Base-by-base conservation (phyloP, 306 rosid genomes). In the Hylodesmum podocarpum region DNA sequence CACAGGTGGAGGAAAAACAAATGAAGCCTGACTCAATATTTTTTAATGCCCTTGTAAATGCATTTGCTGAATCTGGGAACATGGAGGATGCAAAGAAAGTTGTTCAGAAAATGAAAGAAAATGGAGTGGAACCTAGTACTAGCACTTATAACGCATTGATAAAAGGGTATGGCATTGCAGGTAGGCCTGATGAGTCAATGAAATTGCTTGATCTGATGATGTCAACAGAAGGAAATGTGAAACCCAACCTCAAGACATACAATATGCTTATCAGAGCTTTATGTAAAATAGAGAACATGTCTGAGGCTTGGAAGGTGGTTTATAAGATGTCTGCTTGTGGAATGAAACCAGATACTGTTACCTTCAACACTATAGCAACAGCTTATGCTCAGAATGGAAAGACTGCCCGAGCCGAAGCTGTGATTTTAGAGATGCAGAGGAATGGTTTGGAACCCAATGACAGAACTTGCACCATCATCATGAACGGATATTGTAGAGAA, bases 101-200 rank as follows among this genome's bases (percentile, higher is more conserved):
- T 55, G 70, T 90, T 25, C 61, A 68, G 78, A 85, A 90, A 74
- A 90, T 90, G 93, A 87, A 83, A 86, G 82, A 78, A 44, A 85
- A 86, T 87, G 93, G 91, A 75, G 40, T 88, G 41, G 72, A 63
- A 55, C 93, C 87, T 12, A 72, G 82, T 22, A 82, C 85, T 53
- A 65, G 87, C 79, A 90, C 91, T 69, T 88, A 86, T 18, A 87
- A 90, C 77, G 78, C 91, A 4, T 80, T 90, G 62, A 90, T 90
- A 50, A 88, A 90, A 87, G 93, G 96, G 67, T 88, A 85, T 69
- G 96, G 96, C 66, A 85, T 88, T 68, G 87, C 81, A 2, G 84
- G 96, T 80, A 83, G 49, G 82, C 91, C 96, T 75, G 89, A 80
- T 50, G 90, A 85, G 75, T 84, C 93, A 59, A 29, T 78, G 84